These are phyloP conservation scores for Hydrangea macrophylla DNA, from an alignment of 148 eudicot genomes.

Conservation along the genomic window DNA sequence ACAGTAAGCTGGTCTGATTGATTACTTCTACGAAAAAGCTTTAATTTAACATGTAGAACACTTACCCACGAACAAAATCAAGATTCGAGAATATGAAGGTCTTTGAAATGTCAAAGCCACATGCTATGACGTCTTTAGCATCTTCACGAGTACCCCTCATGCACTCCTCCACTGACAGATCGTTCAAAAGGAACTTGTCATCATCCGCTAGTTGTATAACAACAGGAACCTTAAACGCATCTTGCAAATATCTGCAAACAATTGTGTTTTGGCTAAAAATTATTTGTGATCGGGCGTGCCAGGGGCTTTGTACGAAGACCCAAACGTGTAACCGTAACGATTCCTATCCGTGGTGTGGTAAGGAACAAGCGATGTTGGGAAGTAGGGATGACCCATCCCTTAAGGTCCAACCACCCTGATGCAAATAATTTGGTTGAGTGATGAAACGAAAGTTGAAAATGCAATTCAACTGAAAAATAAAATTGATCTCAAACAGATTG, in stretches of 20 bases:
- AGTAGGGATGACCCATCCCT: too few relatives aligned
- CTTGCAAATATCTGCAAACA: slow-evolving; percentile 87
- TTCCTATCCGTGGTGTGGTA: too few relatives aligned
- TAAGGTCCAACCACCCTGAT: too few relatives aligned
- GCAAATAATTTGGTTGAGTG: too few relatives aligned
- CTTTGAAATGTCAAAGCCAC: slow-evolving; percentile 88
- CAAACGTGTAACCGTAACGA: too few relatives aligned
- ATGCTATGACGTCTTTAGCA: slow-evolving; percentile 97
- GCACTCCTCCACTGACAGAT: slow-evolving; percentile 84
- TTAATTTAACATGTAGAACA: slow-evolving; percentile 6
- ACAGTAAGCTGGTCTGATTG: background rate
- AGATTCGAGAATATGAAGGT: slow-evolving; percentile 91
- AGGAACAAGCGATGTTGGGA: too few relatives aligned
- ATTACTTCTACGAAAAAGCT: background rate
- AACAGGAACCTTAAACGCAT: slow-evolving; percentile 93
- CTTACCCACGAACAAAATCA: slow-evolving; percentile 88
- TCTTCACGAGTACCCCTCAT: slow-evolving; percentile 94
- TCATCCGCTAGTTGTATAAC: slow-evolving; percentile 95
- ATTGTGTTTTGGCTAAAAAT: too few relatives aligned
- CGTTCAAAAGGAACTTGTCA: slow-evolving; percentile 97
- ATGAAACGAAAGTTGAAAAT: too few relatives aligned
- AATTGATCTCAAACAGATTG: too few relatives aligned
- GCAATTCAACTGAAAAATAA: too few relatives aligned
- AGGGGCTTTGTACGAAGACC: too few relatives aligned
- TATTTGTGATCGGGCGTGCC: too few relatives aligned